Conservation (phyloP, 257 asterid species). For the Pogostemon cablin region DNA sequence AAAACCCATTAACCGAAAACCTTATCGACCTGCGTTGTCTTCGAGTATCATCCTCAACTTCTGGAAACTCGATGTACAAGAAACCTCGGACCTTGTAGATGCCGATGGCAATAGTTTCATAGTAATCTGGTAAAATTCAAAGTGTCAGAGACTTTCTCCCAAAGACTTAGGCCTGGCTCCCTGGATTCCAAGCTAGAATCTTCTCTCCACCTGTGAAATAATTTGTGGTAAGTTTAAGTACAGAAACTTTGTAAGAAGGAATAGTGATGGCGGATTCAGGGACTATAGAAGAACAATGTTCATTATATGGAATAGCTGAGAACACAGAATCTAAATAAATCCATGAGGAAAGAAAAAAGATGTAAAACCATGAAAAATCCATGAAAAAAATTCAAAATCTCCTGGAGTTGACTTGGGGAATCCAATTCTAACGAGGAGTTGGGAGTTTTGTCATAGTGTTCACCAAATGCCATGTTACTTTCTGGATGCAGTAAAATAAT, state of each 20-base stretch:
- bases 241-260: neutral
- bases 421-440: neutral
- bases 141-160: slow-evolving; percentile 23
- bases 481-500: neutral
- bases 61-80: slow-evolving; percentile 35
- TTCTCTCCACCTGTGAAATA: slow-evolving; percentile 38
- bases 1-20: slow-evolving; percentile 52
- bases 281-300: slow-evolving; percentile 51
- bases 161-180: neutral
- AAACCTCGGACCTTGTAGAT: slow-evolving; percentile 44
- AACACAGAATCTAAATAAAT: slow-evolving; percentile 3
- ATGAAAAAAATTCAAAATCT: neutral
- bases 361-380: slow-evolving; percentile 19
- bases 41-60: neutral
- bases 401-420: neutral
- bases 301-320: slow-evolving; percentile 35
- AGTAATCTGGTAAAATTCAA: slow-evolving; percentile 18
- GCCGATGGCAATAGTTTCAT: slow-evolving; percentile 37
- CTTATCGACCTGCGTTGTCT: slow-evolving; percentile 6
- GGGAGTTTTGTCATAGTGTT: neutral
- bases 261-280: slow-evolving; percentile 39
- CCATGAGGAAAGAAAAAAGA: slow-evolving; percentile 32
- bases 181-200: neutral
- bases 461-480: slow-evolving; percentile 16
- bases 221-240: slow-evolving; percentile 12